A percentile compares a stretch with the other conserved stretches of the same genome.
These are phyloP conservation scores for Candida cerambycidarum DNA, from an alignment of 805 yeast species.

Conservation along the genomic window DNA sequence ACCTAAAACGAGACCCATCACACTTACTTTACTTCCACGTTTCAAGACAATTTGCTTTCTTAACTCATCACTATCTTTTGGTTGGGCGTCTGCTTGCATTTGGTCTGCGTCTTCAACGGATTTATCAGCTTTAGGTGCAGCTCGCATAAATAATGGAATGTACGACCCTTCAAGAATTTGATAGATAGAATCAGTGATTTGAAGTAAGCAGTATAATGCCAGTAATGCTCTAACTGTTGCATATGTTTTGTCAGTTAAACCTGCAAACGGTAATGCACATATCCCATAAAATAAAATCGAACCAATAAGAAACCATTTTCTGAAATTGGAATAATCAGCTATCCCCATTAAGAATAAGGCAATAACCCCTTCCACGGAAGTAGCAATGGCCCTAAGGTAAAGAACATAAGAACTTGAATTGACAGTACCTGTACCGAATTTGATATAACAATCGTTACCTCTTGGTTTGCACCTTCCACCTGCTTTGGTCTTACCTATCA, in stretches of 20 bases:
- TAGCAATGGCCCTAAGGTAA: conserved; percentile 36
- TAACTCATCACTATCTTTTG: conserved; percentile 19
- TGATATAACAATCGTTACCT: conserved; percentile 41
- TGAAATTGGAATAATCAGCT: conserved; percentile 40
- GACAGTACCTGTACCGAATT: conserved; percentile 33
- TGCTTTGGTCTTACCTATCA: conserved; percentile 25
- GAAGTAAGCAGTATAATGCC: conserved; percentile 30
- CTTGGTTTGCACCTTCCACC: conserved; percentile 24
- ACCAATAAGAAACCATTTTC: conserved; percentile 31
- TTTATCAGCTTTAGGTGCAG: conserved; percentile 13
- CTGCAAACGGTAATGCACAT: conserved; percentile 37
- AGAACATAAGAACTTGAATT: conserved; percentile 37
- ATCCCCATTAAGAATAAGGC: conserved; percentile 37
- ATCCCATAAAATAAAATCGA: conserved; percentile 33
- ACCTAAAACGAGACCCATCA: conserved; percentile 34
- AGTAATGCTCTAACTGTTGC: conserved; percentile 24
- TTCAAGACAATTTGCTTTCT: conserved; percentile 24
- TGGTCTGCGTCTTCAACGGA: too few relatives aligned
- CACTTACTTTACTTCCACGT: conserved; percentile 36
- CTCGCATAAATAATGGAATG: conserved; percentile 41
- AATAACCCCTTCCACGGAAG: conserved; percentile 38
- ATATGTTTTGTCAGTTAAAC: conserved; percentile 21
- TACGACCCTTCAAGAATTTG: conserved; percentile 41
- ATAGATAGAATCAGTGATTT: conserved; percentile 28
- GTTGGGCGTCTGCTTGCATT: not conserved